These are phyloP conservation scores for Nosema bombycis DNA, from an alignment of 371 early-diverging fungal species.

Conservation along the genomic window DNA sequence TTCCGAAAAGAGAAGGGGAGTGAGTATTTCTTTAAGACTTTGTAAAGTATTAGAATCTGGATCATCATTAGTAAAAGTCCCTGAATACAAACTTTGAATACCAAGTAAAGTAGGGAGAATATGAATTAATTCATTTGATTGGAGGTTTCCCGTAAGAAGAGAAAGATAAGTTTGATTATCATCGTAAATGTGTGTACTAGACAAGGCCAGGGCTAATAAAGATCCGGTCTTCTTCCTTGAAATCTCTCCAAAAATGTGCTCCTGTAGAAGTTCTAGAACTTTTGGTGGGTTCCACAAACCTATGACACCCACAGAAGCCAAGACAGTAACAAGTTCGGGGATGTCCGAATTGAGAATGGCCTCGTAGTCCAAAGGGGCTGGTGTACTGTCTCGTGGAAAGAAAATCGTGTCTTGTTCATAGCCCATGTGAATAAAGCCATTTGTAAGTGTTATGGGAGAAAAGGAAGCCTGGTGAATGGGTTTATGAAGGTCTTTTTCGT, in stretches of 20 bases:
- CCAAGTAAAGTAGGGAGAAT: constrained; percentile 45
- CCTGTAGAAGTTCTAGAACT: constrained; percentile 52
- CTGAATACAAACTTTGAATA: constrained; percentile 47
- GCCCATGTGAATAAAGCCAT: constrained; percentile 55
- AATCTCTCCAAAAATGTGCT: constrained; percentile 54
- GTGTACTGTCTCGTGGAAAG: constrained; percentile 9
- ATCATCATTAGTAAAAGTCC: constrained; percentile 11
- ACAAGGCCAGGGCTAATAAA: constrained; percentile 54
- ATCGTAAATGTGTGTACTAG: constrained; percentile 44
- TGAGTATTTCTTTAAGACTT: constrained; percentile 19
- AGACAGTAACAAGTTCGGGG: constrained; percentile 22
- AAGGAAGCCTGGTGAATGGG: constrained; percentile 11
- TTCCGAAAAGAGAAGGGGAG: constrained; percentile 42
- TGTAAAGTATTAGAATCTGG: neutral
- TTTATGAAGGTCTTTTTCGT: constrained; percentile 49
- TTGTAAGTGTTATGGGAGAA: constrained; percentile 37
- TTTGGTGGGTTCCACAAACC: constrained; percentile 53
- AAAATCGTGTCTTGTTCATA: constrained; percentile 49
- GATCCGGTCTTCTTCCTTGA: constrained; percentile 39
- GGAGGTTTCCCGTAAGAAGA: constrained; percentile 34
- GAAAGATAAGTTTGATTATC: constrained; percentile 55
- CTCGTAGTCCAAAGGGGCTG: constrained; percentile 28
- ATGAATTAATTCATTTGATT: constrained; percentile 38
- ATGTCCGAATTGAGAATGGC: constrained; percentile 16
- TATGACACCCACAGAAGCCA: constrained; percentile 56